Evolutionary conservation across 306 rosid species (phyloP).

Genomic region (Glycine soja): DNA sequence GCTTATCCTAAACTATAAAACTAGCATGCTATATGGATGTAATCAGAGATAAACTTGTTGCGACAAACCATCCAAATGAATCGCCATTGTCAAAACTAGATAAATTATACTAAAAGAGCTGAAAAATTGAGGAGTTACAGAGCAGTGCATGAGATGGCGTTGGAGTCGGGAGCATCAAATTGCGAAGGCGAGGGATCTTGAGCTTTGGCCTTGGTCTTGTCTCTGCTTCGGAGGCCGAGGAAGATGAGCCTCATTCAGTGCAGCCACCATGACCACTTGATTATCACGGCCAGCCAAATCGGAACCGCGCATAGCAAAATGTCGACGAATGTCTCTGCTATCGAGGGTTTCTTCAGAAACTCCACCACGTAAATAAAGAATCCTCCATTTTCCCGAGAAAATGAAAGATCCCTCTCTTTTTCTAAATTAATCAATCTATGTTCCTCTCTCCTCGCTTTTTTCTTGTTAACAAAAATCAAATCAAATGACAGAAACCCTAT

Average conservation of each 20-base stretch:
- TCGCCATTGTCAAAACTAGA: too few species aligned
- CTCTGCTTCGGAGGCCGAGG: constrained; percentile 86
- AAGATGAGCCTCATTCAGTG: constrained; percentile 91
- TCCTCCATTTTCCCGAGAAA: constrained; percentile 63
- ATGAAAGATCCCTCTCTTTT: constrained; percentile 11
- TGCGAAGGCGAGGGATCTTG: constrained; percentile 44
- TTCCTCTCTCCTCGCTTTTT: too few species aligned
- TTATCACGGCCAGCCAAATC: constrained; percentile 98
- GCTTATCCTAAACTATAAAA: not conserved
- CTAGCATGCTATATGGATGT: not conserved
- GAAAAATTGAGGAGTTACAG: constrained; percentile 45
- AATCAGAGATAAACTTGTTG: not conserved
- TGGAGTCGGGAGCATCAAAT: constrained; percentile 15
- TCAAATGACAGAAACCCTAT: constrained; percentile 30
- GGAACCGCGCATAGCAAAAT: constrained; percentile 93
- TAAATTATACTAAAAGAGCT: not conserved
- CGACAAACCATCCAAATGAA: not conserved
- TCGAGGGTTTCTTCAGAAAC: constrained; percentile 78
- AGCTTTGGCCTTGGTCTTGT: constrained; percentile 49
- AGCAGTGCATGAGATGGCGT: constrained; percentile 3
- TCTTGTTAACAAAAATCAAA: not conserved
- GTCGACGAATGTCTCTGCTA: constrained; percentile 93
- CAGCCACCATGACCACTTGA: constrained; percentile 98
- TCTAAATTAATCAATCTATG: not conserved
- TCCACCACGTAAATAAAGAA: constrained; percentile 69